phyloP scores from a whole-genome alignment of 2,329 filamentous ascomycete species.

The Fusarium sp. region DNA sequence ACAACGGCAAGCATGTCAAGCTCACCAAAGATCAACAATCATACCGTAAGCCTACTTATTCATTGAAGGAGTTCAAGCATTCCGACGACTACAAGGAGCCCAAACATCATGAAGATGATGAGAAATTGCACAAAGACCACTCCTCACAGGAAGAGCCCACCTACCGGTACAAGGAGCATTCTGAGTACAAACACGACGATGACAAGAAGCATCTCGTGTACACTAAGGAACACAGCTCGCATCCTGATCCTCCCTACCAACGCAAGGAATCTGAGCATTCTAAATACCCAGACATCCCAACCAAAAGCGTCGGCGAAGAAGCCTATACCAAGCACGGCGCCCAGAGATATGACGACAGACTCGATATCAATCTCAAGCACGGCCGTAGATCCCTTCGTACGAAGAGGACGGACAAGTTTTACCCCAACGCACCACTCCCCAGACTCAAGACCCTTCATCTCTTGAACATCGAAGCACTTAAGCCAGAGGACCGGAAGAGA shows the following conservation, averaged over 20 bases:
- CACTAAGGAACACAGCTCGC: too few relatives aligned
- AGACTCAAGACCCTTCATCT: constrained; percentile 4
- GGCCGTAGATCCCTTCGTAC: not conserved
- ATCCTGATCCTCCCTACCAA: not conserved
- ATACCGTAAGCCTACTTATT: not conserved
- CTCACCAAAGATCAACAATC: not conserved
- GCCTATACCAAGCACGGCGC: not conserved
- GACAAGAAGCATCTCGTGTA: too few relatives aligned
- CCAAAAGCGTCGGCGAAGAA: not conserved
- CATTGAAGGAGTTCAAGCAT: not conserved
- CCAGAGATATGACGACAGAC: not conserved
- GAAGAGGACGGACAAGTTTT: not conserved
- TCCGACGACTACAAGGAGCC: too few relatives aligned
- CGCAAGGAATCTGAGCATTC: not conserved
- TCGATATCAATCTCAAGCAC: not conserved
- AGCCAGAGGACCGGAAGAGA: not conserved
- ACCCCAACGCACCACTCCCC: constrained; percentile 2
- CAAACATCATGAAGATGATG: too few relatives aligned
- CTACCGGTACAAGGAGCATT: too few relatives aligned
- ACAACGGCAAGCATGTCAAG: not conserved
- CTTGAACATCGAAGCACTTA: constrained; percentile 7
- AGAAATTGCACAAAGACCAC: too few relatives aligned
- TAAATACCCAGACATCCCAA: not conserved
- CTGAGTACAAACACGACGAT: too few relatives aligned
- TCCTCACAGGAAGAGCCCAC: too few relatives aligned